Base-by-base conservation (phyloP, 805 yeast genomes). In the Sugiyamaella smithiae region DNA sequence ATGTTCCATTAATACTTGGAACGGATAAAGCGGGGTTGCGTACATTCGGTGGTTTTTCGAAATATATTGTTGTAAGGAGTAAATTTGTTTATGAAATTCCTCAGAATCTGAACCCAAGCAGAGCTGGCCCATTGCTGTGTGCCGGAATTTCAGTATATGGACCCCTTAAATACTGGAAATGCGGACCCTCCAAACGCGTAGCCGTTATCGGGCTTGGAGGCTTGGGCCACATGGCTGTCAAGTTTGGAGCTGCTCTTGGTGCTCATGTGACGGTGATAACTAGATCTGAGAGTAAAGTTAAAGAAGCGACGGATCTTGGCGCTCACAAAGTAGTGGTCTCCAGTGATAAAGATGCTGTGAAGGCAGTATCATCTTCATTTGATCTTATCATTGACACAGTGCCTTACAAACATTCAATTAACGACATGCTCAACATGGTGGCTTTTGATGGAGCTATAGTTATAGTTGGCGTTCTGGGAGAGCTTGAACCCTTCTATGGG, bases 71-170 rank as follows among this genome's bases (percentile, higher is more conserved):
- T 16, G 80, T 80, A 43, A 75, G 80, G 63, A 84, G 81, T 62
- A 71, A 74, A 49, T 80, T 80, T 62, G 83, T 75, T 2, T 74
- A 83, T 68, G 80, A 79, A 42, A 75, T 84, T 49, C 89, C 90
- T 40, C 77, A 76, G 9, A 64, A 57, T n/a, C 57, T 81, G 38
- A 70, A 75, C 32, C 69, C 78, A 36, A 88, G 2, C 45, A 14
- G 9, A 14, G 38, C 14, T 7, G 38, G 38, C 2, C 89, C 90
- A 45, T 68, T 85, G 68, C 67, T 84, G 69, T 84, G 91, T 71
- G 90, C 88, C 49, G 91, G 91, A 46, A 69, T 82, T 61, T 85
- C 91, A 11, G 82, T 79, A 7, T 84, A 69, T 68, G 76, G 85
- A 5, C 90, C 91, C 47, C 66, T 84, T 56, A 69, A 60, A 40